phyloP scores from a whole-genome alignment of 768 basidiomycete genomes.

The Phylloporus rhodoxanthus region DNA sequence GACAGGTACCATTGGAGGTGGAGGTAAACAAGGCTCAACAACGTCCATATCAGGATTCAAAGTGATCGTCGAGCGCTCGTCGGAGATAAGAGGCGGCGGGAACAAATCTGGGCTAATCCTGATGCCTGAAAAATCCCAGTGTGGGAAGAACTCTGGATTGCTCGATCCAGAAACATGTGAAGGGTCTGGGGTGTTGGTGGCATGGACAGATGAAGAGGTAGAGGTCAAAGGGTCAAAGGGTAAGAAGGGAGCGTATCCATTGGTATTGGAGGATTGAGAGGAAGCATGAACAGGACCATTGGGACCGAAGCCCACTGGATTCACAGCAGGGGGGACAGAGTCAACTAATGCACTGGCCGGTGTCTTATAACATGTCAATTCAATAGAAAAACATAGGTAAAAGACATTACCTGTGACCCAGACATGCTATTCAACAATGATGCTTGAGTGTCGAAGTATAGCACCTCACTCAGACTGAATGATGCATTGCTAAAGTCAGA shows the following conservation, averaged over 20 bases:
- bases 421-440: neutral
- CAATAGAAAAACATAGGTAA: neutral
- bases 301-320: neutral
- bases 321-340: neutral
- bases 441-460: neutral
- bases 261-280: too few relatives aligned
- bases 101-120: neutral
- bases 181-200: too few relatives aligned
- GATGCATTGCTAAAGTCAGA: too few relatives aligned
- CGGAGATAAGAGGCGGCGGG: neutral
- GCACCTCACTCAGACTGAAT: neutral
- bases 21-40: neutral
- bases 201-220: too few relatives aligned
- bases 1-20: neutral
- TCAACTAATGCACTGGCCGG: too few relatives aligned
- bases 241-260: too few relatives aligned
- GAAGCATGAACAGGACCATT: too few relatives aligned
- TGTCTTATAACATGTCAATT: neutral
- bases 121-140: neutral
- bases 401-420: neutral
- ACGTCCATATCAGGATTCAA: neutral
- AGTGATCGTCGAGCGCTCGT: neutral
- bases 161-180: too few relatives aligned
- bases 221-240: too few relatives aligned
- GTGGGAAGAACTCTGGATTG: too few relatives aligned